phyloP scores from a whole-genome alignment of 805 yeast species.

The Blastobotrys peoriensis region DNA sequence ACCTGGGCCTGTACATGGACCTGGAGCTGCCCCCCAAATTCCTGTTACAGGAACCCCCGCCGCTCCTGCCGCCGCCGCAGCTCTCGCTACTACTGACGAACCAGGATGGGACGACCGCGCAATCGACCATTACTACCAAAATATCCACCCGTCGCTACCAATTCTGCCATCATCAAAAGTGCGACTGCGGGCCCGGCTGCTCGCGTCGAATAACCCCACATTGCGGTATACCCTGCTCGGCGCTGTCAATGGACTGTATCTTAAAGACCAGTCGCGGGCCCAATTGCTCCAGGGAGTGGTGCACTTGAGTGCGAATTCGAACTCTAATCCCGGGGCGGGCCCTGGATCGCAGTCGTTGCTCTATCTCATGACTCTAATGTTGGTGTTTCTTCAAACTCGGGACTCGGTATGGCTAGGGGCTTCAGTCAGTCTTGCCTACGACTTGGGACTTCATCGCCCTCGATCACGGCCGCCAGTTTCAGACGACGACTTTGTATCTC shows the following conservation, averaged over 20 bases:
- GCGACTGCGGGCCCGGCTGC: constrained; percentile 27
- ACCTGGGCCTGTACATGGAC: not conserved
- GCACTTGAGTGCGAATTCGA: constrained; percentile 6
- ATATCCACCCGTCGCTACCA: constrained; percentile 35
- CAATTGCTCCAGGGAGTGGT: constrained; percentile 6
- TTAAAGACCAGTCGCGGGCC: constrained; percentile 3
- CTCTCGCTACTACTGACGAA: constrained; percentile 2
- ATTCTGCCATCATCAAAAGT: constrained; percentile 31
- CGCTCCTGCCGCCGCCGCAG: not conserved
- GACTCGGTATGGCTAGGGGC: constrained; percentile 33
- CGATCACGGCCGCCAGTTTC: not conserved
- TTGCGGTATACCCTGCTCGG: constrained; percentile 25
- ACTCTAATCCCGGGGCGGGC: not conserved
- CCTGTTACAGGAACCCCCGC: not conserved
- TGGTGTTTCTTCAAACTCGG: constrained; percentile 29
- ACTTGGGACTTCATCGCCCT: constrained; percentile 10
- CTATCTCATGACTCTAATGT: constrained; percentile 29
- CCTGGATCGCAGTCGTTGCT: constrained; percentile 21
- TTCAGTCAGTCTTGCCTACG: constrained; percentile 28
- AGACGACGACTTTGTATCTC: constrained; percentile 18
- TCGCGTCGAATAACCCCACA: constrained; percentile 21
- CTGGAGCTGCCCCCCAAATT: not conserved
- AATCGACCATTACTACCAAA: constrained; percentile 32
- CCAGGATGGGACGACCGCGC: constrained; percentile 26
- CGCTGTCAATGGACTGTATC: constrained; percentile 12